These are phyloP conservation scores for Begonia loranthoides DNA, from an alignment of 306 rosid species.

Conservation along the genomic window DNA sequence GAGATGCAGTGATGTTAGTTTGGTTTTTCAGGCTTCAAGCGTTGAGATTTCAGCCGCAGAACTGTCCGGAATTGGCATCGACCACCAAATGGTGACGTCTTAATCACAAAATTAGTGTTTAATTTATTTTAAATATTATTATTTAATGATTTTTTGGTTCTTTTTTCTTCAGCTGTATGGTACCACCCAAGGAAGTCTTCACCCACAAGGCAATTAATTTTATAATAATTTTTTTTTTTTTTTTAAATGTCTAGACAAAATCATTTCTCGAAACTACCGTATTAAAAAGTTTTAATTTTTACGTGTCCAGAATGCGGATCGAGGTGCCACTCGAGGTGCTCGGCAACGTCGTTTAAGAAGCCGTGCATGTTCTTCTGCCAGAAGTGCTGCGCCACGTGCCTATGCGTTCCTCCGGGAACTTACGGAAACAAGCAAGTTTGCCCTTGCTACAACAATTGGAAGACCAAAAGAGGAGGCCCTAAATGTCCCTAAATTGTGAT, in stretches of 20 bases:
- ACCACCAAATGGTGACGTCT: background rate
- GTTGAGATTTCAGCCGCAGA: background rate
- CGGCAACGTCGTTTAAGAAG: conserved; percentile 10
- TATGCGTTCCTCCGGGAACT: conserved; percentile 16
- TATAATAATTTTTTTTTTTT: background rate
- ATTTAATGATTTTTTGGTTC: background rate
- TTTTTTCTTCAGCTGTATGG: conserved; percentile 3
- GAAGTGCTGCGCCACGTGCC: conserved; percentile 11
- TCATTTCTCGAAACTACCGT: background rate
- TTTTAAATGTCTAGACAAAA: background rate
- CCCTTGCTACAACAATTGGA: conserved; percentile 17
- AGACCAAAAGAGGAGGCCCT: conserved; percentile 16
- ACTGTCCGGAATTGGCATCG: background rate
- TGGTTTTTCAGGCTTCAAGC: background rate
- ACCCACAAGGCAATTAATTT: conserved; percentile 9
- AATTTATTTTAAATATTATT: background rate
- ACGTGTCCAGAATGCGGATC: conserved; percentile 5
- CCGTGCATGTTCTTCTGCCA: conserved; percentile 15
- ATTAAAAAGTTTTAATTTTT: too few relatives aligned
- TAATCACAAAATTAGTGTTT: background rate
- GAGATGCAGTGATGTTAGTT: background rate
- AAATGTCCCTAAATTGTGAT: conserved; percentile 5
- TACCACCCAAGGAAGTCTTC: conserved; percentile 16
- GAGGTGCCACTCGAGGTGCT: conserved; percentile 5
- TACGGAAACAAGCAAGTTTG: conserved; percentile 15